Evolutionary conservation across 306 rosid genomes (phyloP).

Genomic region (Lotus japonicus): DNA sequence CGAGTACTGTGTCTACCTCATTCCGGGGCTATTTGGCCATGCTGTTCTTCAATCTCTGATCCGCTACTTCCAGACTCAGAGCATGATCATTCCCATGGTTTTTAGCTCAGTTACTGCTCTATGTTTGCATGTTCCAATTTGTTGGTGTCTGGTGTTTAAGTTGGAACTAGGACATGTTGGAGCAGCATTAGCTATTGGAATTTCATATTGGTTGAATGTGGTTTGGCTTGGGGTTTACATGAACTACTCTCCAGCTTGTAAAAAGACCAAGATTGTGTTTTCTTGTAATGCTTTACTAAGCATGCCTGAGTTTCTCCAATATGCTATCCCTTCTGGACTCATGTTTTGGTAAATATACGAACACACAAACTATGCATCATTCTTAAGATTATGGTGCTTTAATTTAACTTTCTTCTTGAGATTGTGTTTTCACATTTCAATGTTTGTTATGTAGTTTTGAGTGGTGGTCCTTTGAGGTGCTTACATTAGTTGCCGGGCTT

Average conservation of each 20-base stretch:
- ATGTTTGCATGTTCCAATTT: constrained; percentile 44
- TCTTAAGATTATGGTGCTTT: background rate
- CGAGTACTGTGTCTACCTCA: constrained; percentile 32
- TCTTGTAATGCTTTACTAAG: constrained; percentile 30
- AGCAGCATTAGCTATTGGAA: constrained; percentile 56
- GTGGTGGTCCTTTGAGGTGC: constrained; percentile 75
- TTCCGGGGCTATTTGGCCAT: constrained; percentile 38
- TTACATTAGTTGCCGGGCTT: constrained; percentile 54
- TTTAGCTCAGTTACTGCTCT: constrained; percentile 27
- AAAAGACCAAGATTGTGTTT: constrained; percentile 36
- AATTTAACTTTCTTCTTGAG: background rate
- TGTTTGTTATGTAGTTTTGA: constrained; percentile 34
- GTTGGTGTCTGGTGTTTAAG: constrained; percentile 51
- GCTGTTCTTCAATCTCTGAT: constrained; percentile 40
- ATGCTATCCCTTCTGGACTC: constrained; percentile 42
- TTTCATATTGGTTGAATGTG: constrained; percentile 60
- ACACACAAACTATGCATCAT: background rate
- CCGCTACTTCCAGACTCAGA: constrained; percentile 42
- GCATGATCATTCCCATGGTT: constrained; percentile 46
- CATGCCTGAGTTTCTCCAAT: constrained; percentile 33
- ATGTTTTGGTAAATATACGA: constrained; percentile 37
- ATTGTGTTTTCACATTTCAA: background rate
- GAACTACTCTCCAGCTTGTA: constrained; percentile 41
- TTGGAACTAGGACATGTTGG: constrained; percentile 42
- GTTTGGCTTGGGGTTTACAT: constrained; percentile 37